Percentiles rank a stretch among this genome's conserved stretches.
These are phyloP conservation scores for Euphorbia lathyris DNA, from an alignment of 345 rosid species.

Conservation along the genomic window DNA sequence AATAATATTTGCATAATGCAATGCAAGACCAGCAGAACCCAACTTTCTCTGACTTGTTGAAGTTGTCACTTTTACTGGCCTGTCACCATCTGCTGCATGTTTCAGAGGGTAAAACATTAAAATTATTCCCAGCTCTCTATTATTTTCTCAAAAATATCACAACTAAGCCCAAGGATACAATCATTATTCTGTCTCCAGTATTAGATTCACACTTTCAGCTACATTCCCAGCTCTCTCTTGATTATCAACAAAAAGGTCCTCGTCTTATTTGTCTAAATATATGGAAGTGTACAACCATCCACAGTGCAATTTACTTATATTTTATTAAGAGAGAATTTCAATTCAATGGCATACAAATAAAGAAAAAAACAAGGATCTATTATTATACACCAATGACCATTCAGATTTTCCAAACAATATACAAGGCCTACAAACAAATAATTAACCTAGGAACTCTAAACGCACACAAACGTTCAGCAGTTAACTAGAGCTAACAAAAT, in stretches of 20 bases:
- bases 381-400: neutral
- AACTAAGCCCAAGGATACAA: neutral
- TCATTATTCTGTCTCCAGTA: neutral
- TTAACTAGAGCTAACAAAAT: neutral
- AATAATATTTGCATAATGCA: slow-evolving; percentile 95
- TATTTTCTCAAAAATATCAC: neutral
- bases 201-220: neutral
- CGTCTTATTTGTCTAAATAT: neutral
- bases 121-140: neutral
- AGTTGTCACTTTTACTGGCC: slow-evolving; percentile 35
- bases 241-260: neutral
- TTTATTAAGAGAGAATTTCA: neutral
- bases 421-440: neutral
- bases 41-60: slow-evolving; percentile 48
- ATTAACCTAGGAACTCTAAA: neutral
- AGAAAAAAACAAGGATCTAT: neutral
- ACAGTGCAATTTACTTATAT: neutral
- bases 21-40: slow-evolving; percentile 93
- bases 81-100: slow-evolving; percentile 76
- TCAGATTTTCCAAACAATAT: neutral
- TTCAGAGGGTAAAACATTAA: slow-evolving; percentile 12
- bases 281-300: neutral
- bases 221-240: neutral
- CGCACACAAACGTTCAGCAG: neutral
- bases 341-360: neutral